Percentiles rank a stretch among this genome's conserved stretches.
Conservation (phyloP, 495 filamentous ascomycete species). For the Pseudevernia furfuracea region DNA sequence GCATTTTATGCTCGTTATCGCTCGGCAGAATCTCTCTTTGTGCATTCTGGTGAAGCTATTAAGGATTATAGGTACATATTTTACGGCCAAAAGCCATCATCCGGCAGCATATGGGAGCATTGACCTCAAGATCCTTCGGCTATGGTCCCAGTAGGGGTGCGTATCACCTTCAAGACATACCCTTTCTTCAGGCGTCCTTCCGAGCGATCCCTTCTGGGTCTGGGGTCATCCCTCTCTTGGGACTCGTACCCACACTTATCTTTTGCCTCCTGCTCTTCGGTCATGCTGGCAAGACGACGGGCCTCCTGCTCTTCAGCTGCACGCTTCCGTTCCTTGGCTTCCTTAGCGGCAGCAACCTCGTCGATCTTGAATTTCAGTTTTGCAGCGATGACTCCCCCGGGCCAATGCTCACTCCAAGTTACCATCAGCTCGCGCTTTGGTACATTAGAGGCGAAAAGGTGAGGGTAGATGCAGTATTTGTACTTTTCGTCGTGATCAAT, state of each 20-base stretch:
- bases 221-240: background rate
- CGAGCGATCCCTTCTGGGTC: conserved; percentile 1
- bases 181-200: background rate
- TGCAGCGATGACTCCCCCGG: conserved; percentile 27
- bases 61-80: background rate
- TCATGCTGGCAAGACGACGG: background rate
- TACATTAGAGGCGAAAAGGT: conserved; percentile 27
- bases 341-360: background rate
- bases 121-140: background rate
- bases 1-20: background rate
- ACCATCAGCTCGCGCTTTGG: conserved; percentile 27
- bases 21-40: background rate
- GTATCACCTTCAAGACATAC: background rate
- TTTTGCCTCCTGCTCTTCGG: background rate
- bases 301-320: conserved; percentile 3
- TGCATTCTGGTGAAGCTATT: background rate
- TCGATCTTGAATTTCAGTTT: conserved; percentile 18
- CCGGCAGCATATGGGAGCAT: background rate
- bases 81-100: background rate
- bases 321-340: background rate
- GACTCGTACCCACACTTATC: background rate
- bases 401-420: conserved; percentile 30
- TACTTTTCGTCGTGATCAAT: conserved; percentile 18
- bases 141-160: background rate
- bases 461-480: conserved; percentile 30